phyloP scores from a whole-genome alignment of 768 basidiomycete genomes.

The Rickenella mellea region DNA sequence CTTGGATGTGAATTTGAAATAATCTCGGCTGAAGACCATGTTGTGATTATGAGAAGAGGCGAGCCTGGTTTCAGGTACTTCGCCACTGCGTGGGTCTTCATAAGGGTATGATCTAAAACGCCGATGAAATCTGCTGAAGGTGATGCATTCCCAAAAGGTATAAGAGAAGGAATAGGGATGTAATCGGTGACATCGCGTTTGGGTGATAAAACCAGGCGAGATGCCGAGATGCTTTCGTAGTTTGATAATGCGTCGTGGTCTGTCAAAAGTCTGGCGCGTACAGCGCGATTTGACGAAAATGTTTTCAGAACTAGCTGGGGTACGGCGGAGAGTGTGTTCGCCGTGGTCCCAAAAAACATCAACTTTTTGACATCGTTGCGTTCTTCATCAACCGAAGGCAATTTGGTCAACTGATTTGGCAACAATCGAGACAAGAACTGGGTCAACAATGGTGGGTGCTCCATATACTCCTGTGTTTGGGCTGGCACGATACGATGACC shows the following conservation, averaged over 20 bases:
- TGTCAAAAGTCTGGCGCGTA: conserved; percentile 52
- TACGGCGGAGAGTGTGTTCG: conserved; percentile 41
- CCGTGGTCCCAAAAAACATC: conserved; percentile 52
- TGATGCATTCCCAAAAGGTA: conserved; percentile 39
- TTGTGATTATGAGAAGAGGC: conserved; percentile 61
- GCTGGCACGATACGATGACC: conserved; percentile 51
- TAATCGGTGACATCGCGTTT: conserved; percentile 25
- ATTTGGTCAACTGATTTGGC: conserved; percentile 16
- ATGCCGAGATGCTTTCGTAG: conserved; percentile 58
- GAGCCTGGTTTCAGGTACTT: conserved; percentile 57
- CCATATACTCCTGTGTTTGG: conserved; percentile 43
- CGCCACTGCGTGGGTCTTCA: conserved; percentile 71
- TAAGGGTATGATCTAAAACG: conserved; percentile 64
- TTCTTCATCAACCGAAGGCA: conserved; percentile 16
- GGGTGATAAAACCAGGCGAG: conserved; percentile 57
- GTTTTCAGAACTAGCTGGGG: conserved; percentile 47
- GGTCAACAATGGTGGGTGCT: conserved; percentile 31
- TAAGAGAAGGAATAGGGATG: conserved; percentile 42
- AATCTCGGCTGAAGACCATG: conserved; percentile 73
- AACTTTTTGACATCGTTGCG: conserved; percentile 36
- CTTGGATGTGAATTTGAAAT: conserved; percentile 51
- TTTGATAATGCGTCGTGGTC: conserved; percentile 72
- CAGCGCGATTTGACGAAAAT: conserved; percentile 27
- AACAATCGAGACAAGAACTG: conserved; percentile 25
- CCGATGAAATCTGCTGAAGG: conserved; percentile 62